Evolutionary conservation across 2,329 filamentous ascomycete genomes (phyloP), one percentile per base, ranked within the genome.

Genomic region (Xylaria sp.): DNA sequence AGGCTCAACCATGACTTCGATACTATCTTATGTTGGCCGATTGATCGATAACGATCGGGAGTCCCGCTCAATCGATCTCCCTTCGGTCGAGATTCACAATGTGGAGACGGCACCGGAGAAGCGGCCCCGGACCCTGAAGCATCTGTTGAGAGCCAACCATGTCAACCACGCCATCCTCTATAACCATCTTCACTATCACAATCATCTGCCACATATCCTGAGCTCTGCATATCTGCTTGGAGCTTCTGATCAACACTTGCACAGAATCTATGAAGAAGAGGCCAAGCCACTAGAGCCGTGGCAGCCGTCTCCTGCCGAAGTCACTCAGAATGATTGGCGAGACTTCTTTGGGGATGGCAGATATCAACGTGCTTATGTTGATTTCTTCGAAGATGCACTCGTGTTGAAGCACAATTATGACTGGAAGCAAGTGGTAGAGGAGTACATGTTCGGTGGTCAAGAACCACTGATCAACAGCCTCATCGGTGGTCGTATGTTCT

Each of bases 381-480:
- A 99, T 72, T 97, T 94, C 72, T 97, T 96, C 71, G 94, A 99
- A 73, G 94, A 99, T 72, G 86, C 91, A 69, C 79, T 97, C 35
- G 92, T 90, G 2, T 76, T 83, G 73, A 76, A 78, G 34, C 83
- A 87, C 68, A 80, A 85, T 42, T 97, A 97, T 72, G 84, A 96
- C 70, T 97, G 94, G 91, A 90, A 88, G 70, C 79, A 80, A 56
- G 84, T 96, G 2, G 78, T 95, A 7, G 77, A 85, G 2, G 83
- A 92, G 62, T 97, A 89, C 71, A 75, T 99, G 51, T 90, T 93
- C 64, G 75, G 80, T 48, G 88, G 87, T 39, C 82, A 90, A 54
- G 79, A 89, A 70, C 92, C 93, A 3, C 75, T 99, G 59, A 83
- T 96, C 68, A 90, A 95, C 75, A 86, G 88, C 44, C 76, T 97